Base-by-base conservation (phyloP, 257 asterid genomes). In the Nicotiana otophora region DNA sequence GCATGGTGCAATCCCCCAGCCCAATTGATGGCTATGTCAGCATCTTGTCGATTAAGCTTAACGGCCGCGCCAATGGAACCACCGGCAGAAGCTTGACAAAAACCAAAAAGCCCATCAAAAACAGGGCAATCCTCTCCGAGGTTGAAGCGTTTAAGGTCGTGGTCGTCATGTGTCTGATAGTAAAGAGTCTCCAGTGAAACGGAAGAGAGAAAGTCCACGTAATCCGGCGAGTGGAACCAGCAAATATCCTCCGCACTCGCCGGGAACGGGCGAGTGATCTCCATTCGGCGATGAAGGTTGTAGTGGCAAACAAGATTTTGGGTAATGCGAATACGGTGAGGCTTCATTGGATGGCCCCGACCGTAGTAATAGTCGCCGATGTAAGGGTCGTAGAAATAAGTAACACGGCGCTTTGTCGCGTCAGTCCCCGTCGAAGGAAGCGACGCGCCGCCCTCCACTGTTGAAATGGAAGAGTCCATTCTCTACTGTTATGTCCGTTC, bases 1-100 rank as follows among this genome's bases (percentile, higher is more conserved):
- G 98, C 98, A 82, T 94, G 97, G 74, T 94, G 98, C 83, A 94
- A 84, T 3, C 98, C 98, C 74, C 98, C 98, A 5, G 97, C 97
- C 98, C 98, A 94, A 89, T 94, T 92, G 64, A 94, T 91, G 5
- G 97, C 97, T n/a, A 94, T 91, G 83, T 93, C 98, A 31, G 97
- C 96, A 30, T 91, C 95, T 84, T 88, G 84, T 62, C 90, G 55
- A 54, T 91, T 94, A 23, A 94, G 90, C 86, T 90, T 94, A 57
- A 89, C 97, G 63, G 97, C 98, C 15, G 97, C 96, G 20, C 98
- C 98, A 7, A 94, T 87, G 7, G 98, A 92, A 4, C 98, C 97
- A 10, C 98, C 97, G 15, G 95, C 92, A 0, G 96, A 92, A 19
- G 97, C 91, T 88, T 89, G 96, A n/a, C 95, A 92, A 87, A 94